Evolutionary conservation across 768 basidiomycete species (phyloP).

Genomic region (Hygrocybe coccinea): DNA sequence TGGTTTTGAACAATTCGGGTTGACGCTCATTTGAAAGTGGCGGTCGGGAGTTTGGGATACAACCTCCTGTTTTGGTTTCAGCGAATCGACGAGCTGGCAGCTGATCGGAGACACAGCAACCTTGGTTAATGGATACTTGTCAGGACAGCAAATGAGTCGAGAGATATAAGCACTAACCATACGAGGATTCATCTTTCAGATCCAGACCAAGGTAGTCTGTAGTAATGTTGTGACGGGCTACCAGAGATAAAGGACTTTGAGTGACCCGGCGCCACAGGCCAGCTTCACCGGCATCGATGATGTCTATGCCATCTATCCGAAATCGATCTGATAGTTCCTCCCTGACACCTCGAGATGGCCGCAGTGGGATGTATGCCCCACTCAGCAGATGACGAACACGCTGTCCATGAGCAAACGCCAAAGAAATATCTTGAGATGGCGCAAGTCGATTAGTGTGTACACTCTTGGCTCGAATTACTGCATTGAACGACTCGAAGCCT

Average conservation of each 20-base stretch:
- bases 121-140: too few relatives aligned
- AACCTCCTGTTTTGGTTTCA: background rate
- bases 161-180: too few relatives aligned
- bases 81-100: background rate
- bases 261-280: background rate
- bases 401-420: conserved; percentile 23
- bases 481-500: conserved; percentile 40
- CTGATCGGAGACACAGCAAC: too few relatives aligned
- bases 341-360: background rate
- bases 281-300: too few relatives aligned
- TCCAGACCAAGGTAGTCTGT: background rate
- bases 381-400: conserved; percentile 25
- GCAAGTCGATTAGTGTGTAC: conserved; percentile 34
- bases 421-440: conserved; percentile 29
- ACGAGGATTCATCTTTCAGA: background rate
- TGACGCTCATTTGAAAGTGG: too few relatives aligned
- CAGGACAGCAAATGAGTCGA: too few relatives aligned
- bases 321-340: too few relatives aligned
- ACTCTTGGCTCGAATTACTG: conserved; percentile 28
- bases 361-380: too few relatives aligned
- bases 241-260: background rate
- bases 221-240: background rate
- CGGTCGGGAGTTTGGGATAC: background rate
- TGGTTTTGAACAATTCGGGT: background rate
- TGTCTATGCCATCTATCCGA: too few relatives aligned